phyloP scores from a whole-genome alignment of 208 protist species.

The Leishmania lainsoni region DNA sequence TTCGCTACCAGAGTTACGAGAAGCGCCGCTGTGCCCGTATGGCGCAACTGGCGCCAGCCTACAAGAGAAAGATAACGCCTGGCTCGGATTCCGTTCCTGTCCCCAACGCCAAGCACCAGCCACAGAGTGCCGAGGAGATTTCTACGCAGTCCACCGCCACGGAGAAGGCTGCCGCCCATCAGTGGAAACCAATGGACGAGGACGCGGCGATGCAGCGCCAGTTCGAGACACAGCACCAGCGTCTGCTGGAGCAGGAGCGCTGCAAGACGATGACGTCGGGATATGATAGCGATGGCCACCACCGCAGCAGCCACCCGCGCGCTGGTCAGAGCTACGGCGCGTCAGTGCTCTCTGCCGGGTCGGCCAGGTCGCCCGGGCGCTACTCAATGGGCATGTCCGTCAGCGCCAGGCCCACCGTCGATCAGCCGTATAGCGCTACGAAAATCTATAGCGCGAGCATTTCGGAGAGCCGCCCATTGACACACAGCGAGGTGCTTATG shows the following conservation, averaged over 20 bases:
- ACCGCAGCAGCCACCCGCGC: conserved; percentile 12
- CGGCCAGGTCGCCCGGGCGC: conserved; percentile 17
- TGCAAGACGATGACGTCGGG: conserved; percentile 21
- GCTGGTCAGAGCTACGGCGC: conserved; percentile 24
- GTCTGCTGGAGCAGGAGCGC: conserved; percentile 31
- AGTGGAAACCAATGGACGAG: conserved; percentile 19
- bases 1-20: conserved; percentile 74
- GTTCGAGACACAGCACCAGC: conserved; percentile 40
- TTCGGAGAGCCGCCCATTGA: conserved; percentile 41
- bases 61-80: conserved; percentile 1
- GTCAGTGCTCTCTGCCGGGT: conserved; percentile 15
- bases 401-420: conserved; percentile 5
- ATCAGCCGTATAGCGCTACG: conserved; percentile 33
- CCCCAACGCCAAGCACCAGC: neutral
- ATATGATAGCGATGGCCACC: conserved; percentile 16
- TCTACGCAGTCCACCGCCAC: neutral
- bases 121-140: neutral
- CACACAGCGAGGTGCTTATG: conserved; percentile 38
- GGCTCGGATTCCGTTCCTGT: neutral
- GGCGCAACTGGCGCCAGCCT: conserved; percentile 39
- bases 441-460: conserved; percentile 57
- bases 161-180: conserved; percentile 6
- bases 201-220: conserved; percentile 34
- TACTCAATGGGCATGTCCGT: conserved; percentile 18
- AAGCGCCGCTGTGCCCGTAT: conserved; percentile 64